Percentiles rank a stretch among this genome's conserved stretches.
Evolutionary conservation across 768 basidiomycete genomes (phyloP).

Genomic region (Rhodotorula kratochvilovae): DNA sequence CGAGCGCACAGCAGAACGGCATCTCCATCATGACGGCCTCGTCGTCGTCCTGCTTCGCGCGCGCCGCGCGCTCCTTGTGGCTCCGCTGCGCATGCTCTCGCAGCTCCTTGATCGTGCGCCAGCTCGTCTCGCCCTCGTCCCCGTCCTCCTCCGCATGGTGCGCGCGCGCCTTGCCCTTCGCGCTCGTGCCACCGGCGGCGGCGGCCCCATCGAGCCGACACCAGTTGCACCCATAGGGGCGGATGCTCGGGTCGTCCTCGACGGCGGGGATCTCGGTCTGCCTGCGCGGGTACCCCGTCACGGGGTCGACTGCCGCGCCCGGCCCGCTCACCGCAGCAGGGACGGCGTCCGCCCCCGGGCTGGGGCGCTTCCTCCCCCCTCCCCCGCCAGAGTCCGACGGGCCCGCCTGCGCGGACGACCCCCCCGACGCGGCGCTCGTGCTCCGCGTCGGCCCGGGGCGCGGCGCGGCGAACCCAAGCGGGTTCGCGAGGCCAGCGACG

Average conservation of each 20-base stretch:
- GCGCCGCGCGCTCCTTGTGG: slow-evolving; percentile 24
- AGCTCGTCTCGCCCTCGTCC: not conserved
- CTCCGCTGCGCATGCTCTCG: slow-evolving; percentile 18
- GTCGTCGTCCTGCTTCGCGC: slow-evolving; percentile 1
- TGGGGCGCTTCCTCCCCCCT: not conserved
- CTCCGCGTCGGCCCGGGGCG: not conserved
- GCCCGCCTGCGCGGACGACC: not conserved
- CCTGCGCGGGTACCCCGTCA: slow-evolving; percentile 1
- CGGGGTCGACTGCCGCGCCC: not conserved
- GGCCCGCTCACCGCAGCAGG: not conserved
- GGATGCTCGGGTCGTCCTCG: slow-evolving; percentile 34
- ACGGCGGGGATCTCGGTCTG: slow-evolving; percentile 38
- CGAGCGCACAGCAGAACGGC: slow-evolving; percentile 38
- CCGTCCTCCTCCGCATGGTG: not conserved
- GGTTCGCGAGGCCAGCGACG: not conserved
- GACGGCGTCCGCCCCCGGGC: not conserved
- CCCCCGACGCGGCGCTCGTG: not conserved
- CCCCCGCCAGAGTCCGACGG: not conserved
- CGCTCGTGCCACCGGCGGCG: not conserved
- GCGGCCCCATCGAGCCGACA: not conserved
- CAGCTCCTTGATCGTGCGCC: slow-evolving; percentile 39
- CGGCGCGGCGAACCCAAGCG: not conserved
- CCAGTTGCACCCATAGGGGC: slow-evolving; percentile 38
- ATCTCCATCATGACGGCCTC: slow-evolving; percentile 13
- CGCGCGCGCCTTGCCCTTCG: slow-evolving; percentile 4